These are phyloP conservation scores for Cystoisospora suis DNA, from an alignment of 169 alveolate species.

Conservation along the genomic window DNA sequence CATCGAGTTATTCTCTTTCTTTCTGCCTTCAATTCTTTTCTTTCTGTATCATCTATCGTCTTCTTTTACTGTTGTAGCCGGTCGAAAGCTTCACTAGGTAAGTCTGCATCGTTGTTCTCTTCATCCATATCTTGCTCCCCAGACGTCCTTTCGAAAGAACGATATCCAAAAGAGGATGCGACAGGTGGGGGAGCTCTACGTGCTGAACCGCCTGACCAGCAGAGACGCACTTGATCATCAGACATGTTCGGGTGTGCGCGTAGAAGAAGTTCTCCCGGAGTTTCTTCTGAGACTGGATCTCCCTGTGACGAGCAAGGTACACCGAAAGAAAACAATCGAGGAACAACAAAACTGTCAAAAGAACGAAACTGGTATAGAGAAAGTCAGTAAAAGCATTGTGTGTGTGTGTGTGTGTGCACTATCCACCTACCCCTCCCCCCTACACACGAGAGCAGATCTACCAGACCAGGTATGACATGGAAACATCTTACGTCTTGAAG, in stretches of 20 bases:
- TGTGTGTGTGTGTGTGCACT: not conserved
- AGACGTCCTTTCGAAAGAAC: not conserved
- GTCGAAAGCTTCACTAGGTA: not conserved
- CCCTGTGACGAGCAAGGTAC: slow-evolving; percentile 35
- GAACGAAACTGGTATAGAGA: not conserved
- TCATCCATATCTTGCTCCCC: not conserved
- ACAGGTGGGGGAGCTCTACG: not conserved
- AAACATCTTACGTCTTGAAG: too few species aligned
- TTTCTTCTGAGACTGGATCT: slow-evolving; percentile 33
- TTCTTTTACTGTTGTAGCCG: not conserved
- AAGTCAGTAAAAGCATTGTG: not conserved
- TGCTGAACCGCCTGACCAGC: not conserved
- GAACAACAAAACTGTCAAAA: not conserved
- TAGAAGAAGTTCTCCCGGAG: slow-evolving; percentile 44
- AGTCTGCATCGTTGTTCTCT: not conserved
- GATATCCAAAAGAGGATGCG: slow-evolving; percentile 8
- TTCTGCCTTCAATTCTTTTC: not conserved
- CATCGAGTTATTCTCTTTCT: not conserved
- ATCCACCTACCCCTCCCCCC: not conserved
- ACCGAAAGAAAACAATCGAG: not conserved
- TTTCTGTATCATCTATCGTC: not conserved
- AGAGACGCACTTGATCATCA: not conserved
- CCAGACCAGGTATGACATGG: too few species aligned
- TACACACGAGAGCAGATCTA: not conserved
- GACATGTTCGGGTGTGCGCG: slow-evolving; percentile 55